Percentiles rank a stretch among this genome's conserved stretches.
phyloP scores from a whole-genome alignment of 257 asterid genomes.

The Perilla frutescens region DNA sequence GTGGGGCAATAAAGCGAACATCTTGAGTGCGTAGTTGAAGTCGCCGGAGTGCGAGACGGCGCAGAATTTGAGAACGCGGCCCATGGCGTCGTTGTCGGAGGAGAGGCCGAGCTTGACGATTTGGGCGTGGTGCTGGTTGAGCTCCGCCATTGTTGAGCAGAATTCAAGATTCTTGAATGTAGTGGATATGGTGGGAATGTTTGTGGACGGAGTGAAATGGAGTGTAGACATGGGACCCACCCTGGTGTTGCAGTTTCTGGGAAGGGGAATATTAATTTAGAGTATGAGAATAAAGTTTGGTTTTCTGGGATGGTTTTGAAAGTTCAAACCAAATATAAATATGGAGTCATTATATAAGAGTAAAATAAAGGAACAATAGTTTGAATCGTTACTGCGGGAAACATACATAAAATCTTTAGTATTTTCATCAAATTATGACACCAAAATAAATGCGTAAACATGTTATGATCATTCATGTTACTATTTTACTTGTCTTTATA shows the following conservation, averaged over 20 bases:
- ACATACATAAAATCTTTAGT: no score
- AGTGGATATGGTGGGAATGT: conserved; percentile 33
- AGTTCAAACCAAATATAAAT: no score
- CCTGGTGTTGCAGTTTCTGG: neutral
- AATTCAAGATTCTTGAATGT: conserved; percentile 46
- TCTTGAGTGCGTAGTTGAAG: conserved; percentile 61
- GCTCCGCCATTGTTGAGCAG: conserved; percentile 68
- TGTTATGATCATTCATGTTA: no score
- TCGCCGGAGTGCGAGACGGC: conserved; percentile 55
- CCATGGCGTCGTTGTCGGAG: conserved; percentile 64
- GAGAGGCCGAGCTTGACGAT: conserved; percentile 67
- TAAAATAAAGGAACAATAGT: no score
- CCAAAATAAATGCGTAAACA: no score
- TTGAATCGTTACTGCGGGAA: no score
- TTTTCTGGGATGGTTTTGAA: no score
- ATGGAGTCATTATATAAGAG: no score
- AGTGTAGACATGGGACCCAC: conserved; percentile 43
- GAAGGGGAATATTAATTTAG: no score
- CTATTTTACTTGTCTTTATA: no score
- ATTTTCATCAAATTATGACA: no score
- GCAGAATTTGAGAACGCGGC: conserved; percentile 67
- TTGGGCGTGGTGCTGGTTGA: conserved; percentile 68
- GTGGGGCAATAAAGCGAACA: conserved; percentile 59
- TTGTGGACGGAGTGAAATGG: conserved; percentile 39
- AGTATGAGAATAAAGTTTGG: no score